A percentile compares a stretch with the other conserved stretches of the same genome.
Evolutionary conservation across 306 rosid genomes (phyloP).

Genomic region (Prosopis cineraria): DNA sequence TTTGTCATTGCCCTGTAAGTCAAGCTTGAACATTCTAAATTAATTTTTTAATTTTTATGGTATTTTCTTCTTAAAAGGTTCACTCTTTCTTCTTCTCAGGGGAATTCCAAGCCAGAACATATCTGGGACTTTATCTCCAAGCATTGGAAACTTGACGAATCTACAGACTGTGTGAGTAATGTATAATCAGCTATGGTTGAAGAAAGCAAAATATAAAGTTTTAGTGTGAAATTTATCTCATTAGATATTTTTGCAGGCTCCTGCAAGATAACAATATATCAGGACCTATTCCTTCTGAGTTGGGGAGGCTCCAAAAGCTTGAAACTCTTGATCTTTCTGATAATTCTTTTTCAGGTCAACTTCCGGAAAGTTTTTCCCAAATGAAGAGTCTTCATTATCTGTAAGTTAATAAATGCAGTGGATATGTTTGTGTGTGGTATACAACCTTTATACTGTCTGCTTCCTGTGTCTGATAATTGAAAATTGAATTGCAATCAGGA

Average conservation of each 20-base stretch:
- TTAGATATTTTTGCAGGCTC: slow-evolving; percentile 48
- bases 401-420: slow-evolving; percentile 52
- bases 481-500: slow-evolving; percentile 59
- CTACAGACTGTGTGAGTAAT: slow-evolving; percentile 75
- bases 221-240: slow-evolving; percentile 19
- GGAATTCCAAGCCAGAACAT: slow-evolving; percentile 90
- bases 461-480: slow-evolving; percentile 30
- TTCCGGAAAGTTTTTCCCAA: slow-evolving; percentile 68
- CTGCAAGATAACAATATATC: slow-evolving; percentile 79
- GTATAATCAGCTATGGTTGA: background rate
- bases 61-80: background rate
- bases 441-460: background rate
- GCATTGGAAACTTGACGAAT: slow-evolving; percentile 81
- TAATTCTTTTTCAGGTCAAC: slow-evolving; percentile 68
- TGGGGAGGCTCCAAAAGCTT: slow-evolving; percentile 81
- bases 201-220: background rate
- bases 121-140: slow-evolving; percentile 83
- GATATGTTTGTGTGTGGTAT: background rate
- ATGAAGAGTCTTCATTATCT: slow-evolving; percentile 74
- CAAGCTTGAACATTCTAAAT: slow-evolving; percentile 20
- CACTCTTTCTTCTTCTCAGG: slow-evolving; percentile 41
- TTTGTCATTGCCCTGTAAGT: slow-evolving; percentile 73
- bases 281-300: slow-evolving; percentile 76
- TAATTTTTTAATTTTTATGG: background rate
- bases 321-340: slow-evolving; percentile 85